These are phyloP conservation scores for Acanthamoeba sp. DNA, from an alignment of 208 protist genomes.

Conservation along the genomic window DNA sequence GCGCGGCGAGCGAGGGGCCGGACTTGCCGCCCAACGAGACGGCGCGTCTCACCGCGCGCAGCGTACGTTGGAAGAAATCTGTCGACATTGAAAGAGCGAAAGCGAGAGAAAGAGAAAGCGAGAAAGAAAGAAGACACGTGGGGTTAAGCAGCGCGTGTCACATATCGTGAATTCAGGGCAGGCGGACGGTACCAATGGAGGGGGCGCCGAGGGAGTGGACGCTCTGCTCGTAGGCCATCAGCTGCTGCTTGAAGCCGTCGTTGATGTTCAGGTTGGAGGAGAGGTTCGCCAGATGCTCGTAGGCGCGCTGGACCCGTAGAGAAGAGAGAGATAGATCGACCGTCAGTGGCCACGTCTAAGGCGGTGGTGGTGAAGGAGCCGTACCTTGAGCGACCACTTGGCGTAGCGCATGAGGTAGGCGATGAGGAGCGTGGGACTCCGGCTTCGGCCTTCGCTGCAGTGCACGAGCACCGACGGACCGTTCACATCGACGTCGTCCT, in stretches of 20 bases:
- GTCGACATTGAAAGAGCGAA: no score
- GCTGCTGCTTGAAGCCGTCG: conserved; percentile 65
- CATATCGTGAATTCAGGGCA: neutral
- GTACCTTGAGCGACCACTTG: conserved; percentile 65
- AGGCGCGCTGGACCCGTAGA: neutral
- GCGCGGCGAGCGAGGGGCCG: neutral
- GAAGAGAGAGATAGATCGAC: neutral
- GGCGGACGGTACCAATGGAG: neutral
- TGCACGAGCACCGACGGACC: conserved; percentile 44
- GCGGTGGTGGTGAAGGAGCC: neutral
- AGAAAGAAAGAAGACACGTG: no score
- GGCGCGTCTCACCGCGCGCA: neutral
- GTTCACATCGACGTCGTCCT: neutral
- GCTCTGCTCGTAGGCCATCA: conserved; percentile 34
- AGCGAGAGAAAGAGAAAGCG: no score
- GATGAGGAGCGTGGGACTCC: conserved; percentile 45
- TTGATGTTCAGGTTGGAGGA: conserved; percentile 62
- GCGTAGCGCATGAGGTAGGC: conserved; percentile 62
- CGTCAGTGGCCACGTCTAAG: no score
- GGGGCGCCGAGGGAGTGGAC: neutral
- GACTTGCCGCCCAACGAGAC: conserved; percentile 9
- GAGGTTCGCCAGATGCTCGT: conserved; percentile 47
- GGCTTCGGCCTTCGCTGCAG: conserved; percentile 54
- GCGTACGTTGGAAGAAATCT: conserved; percentile 23
- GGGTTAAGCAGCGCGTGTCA: no score